Conservation (phyloP, 2,329 filamentous ascomycete genomes). For the Colletotrichum acutatum region DNA sequence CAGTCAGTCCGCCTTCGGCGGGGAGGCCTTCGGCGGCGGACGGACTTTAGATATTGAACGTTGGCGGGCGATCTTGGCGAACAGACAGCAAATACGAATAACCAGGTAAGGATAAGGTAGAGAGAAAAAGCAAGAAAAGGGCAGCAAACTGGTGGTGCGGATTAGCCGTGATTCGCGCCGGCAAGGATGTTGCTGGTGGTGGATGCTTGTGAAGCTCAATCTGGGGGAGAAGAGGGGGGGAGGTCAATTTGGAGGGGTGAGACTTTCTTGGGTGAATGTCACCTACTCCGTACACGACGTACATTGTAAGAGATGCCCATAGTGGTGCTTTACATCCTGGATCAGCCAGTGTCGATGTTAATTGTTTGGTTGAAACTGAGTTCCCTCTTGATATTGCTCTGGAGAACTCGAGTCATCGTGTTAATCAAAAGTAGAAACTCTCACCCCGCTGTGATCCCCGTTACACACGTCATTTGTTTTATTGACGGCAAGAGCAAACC, state of each 20-base stretch:
- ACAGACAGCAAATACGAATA: not conserved
- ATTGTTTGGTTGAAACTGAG: not conserved
- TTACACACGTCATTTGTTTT: not conserved
- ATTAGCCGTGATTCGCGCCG: not conserved
- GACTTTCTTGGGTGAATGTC: not conserved
- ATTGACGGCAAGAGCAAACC: not conserved
- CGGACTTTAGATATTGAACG: not conserved
- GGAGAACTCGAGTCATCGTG: not conserved
- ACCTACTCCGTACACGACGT: too few species aligned
- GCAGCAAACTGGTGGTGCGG: not conserved
- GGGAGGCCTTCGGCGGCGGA: not conserved
- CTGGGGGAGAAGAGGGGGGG: not conserved
- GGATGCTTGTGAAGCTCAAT: not conserved
- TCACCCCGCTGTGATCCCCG: not conserved
- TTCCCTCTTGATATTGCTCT: not conserved
- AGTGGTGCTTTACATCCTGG: not conserved
- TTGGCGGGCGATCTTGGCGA: not conserved
- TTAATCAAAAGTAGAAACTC: not conserved
- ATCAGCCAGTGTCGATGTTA: not conserved
- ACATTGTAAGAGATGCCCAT: not conserved
- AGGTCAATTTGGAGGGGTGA: not conserved
- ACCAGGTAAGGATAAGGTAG: not conserved
- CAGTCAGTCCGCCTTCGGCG: not conserved
- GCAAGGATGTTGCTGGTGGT: constrained; percentile 19
- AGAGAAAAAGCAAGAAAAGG: not conserved